Evolutionary conservation across 2,329 filamentous ascomycete species (phyloP).

Genomic region (Sclerotinia glacialis): DNA sequence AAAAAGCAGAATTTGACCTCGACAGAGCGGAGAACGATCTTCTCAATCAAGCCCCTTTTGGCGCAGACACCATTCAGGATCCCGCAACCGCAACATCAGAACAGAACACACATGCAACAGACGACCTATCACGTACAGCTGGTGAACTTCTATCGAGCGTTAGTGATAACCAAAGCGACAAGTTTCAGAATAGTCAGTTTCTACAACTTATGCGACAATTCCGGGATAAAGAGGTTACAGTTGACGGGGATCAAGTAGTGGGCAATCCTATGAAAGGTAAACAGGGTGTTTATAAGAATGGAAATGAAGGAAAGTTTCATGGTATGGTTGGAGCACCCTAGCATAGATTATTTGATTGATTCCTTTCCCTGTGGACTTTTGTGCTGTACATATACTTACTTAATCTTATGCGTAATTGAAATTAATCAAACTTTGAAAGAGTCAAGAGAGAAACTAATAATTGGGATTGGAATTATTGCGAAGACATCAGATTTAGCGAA

Average conservation of each 20-base stretch:
- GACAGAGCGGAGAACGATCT: conserved; percentile 12
- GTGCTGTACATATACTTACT: background rate
- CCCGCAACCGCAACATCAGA: conserved; percentile 36
- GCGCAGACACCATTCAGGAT: conserved; percentile 39
- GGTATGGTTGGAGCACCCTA: conserved; percentile 1
- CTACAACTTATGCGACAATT: conserved; percentile 73
- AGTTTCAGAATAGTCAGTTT: conserved; percentile 78
- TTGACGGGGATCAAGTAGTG: conserved; percentile 68
- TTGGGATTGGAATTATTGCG: background rate
- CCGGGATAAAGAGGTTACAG: conserved; percentile 66
- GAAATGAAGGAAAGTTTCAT: background rate
- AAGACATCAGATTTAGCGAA: background rate
- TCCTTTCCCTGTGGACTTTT: background rate
- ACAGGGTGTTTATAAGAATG: background rate
- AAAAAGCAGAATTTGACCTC: conserved; percentile 7
- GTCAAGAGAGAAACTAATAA: background rate
- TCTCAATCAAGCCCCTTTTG: conserved; percentile 35
- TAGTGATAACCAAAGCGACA: conserved; percentile 63
- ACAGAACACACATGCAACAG: conserved; percentile 40
- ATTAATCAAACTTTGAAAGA: background rate
- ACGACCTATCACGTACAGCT: conserved; percentile 71
- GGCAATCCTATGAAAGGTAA: conserved; percentile 1
- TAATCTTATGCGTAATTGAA: background rate
- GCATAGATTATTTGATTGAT: conserved; percentile 9
- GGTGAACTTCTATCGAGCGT: conserved; percentile 68